Percentiles rank a stretch among this genome's conserved stretches.
Conservation (phyloP, 805 yeast species). For the Ogataea pilisensis region DNA sequence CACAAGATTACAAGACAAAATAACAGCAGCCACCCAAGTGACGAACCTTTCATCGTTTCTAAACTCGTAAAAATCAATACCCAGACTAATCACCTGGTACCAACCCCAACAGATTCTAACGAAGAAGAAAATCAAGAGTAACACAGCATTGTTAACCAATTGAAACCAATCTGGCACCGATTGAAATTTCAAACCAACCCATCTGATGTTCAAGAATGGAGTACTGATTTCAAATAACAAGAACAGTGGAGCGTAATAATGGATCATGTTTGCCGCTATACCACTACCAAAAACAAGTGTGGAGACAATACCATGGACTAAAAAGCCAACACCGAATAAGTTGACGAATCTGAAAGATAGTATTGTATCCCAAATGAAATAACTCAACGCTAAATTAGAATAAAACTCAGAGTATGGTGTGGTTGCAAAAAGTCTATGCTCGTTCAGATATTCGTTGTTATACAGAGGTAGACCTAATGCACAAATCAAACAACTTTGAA, state of each 20-base stretch:
- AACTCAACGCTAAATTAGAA: constrained; percentile 29
- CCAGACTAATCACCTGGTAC: constrained; percentile 30
- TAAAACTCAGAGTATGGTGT: constrained; percentile 33
- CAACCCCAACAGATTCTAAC: constrained; percentile 37
- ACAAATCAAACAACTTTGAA: constrained; percentile 31
- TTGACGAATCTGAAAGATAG: constrained; percentile 25
- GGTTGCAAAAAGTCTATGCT: constrained; percentile 30
- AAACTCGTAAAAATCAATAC: constrained; percentile 25
- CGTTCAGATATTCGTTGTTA: constrained; percentile 23
- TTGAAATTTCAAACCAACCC: constrained; percentile 33
- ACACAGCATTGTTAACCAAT: constrained; percentile 31
- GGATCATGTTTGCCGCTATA: constrained; percentile 25
- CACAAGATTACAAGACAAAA: constrained; percentile 30
- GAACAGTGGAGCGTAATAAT: constrained; percentile 33
- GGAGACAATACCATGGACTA: constrained; percentile 34
- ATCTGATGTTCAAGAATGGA: constrained; percentile 34
- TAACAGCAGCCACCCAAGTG: constrained; percentile 21
- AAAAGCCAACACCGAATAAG: constrained; percentile 33
- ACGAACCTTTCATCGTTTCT: constrained; percentile 28
- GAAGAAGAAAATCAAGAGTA: constrained; percentile 32
- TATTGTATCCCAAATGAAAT: constrained; percentile 35
- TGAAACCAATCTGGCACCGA: constrained; percentile 25
- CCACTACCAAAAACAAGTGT: constrained; percentile 29
- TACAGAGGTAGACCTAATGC: constrained; percentile 28
- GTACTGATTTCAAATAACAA: constrained; percentile 35